A percentile compares a stretch with the other conserved stretches of the same genome.
Conservation (phyloP, 2,329 filamentous ascomycete genomes). For the Nemania abortiva region DNA sequence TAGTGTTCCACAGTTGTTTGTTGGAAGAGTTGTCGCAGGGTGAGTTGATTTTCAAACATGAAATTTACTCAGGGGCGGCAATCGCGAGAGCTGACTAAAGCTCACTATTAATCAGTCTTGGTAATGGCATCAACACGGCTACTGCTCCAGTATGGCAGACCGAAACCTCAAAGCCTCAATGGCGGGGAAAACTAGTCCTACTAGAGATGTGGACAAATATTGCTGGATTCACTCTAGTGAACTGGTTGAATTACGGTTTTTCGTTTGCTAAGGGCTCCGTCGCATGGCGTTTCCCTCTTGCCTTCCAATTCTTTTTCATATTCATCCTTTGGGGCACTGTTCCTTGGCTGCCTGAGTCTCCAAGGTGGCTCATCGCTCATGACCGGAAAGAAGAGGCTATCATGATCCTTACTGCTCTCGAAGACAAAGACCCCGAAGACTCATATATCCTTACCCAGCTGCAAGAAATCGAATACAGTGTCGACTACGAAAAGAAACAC, state of each 20-base stretch:
- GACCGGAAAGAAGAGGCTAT: slow-evolving; percentile 48
- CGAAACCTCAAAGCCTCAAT: slow-evolving; percentile 48
- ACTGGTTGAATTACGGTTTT: slow-evolving; percentile 39
- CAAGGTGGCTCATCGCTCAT: slow-evolving; percentile 44
- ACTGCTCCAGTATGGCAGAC: slow-evolving; percentile 51
- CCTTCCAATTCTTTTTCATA: slow-evolving; percentile 55
- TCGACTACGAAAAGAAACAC: not conserved
- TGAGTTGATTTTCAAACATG: slow-evolving; percentile 56
- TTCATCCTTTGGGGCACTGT: slow-evolving; percentile 45
- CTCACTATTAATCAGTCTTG: slow-evolving; percentile 51
- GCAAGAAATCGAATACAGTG: not conserved
- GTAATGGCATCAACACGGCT: slow-evolving; percentile 55
- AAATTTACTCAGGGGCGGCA: no score
- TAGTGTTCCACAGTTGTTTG: slow-evolving; percentile 50
- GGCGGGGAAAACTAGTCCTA: slow-evolving; percentile 48
- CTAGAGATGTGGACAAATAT: slow-evolving; percentile 50
- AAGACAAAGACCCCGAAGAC: slow-evolving; percentile 56
- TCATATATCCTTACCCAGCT: not conserved
- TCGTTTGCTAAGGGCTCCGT: slow-evolving; percentile 48
- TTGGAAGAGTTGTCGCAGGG: slow-evolving; percentile 38
- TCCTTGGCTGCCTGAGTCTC: slow-evolving; percentile 48
- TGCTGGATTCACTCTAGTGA: slow-evolving; percentile 47
- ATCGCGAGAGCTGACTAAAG: no score
- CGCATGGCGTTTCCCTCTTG: slow-evolving; percentile 56
- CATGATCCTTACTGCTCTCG: slow-evolving; percentile 47